phyloP scores from a whole-genome alignment of 345 rosid species.

The Citrus inodora region DNA sequence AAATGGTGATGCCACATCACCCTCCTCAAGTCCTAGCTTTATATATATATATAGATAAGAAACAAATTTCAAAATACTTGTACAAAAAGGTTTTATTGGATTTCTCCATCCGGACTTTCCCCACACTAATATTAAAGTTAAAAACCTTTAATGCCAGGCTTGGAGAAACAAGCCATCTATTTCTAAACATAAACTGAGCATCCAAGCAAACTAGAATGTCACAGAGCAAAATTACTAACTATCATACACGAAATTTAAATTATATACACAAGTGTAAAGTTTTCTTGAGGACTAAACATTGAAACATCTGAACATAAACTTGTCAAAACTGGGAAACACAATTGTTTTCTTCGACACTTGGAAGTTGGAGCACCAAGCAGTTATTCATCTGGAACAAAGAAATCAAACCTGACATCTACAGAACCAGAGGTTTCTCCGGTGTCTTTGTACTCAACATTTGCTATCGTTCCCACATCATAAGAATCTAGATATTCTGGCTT shows the following conservation, averaged over 20 bases:
- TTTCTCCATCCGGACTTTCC: background rate
- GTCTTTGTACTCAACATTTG: slow-evolving; percentile 77
- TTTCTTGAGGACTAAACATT: slow-evolving; percentile 18
- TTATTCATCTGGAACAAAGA: slow-evolving; percentile 73
- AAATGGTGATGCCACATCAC: too few species aligned
- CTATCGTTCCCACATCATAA: slow-evolving; percentile 60
- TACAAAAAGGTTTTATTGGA: background rate
- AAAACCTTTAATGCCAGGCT: background rate
- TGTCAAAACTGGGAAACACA: slow-evolving; percentile 4
- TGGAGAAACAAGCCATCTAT: too few species aligned
- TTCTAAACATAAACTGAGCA: background rate
- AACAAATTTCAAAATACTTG: background rate
- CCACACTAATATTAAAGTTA: background rate
- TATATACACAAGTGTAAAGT: slow-evolving; percentile 41
- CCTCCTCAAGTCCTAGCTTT: too few species aligned
- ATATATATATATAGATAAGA: too few species aligned
- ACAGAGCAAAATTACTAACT: slow-evolving; percentile 19
- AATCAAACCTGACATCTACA: slow-evolving; percentile 89
- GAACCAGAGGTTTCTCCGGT: slow-evolving; percentile 65
- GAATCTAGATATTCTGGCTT: slow-evolving; percentile 73
- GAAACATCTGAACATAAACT: slow-evolving; percentile 17
- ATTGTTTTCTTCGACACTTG: slow-evolving; percentile 4
- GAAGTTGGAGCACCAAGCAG: slow-evolving; percentile 12
- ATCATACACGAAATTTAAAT: slow-evolving; percentile 21
- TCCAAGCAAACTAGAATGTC: background rate